phyloP scores from a whole-genome alignment of 1,139 yeast genomes.

The Nakaseomyces glabratus region DNA sequence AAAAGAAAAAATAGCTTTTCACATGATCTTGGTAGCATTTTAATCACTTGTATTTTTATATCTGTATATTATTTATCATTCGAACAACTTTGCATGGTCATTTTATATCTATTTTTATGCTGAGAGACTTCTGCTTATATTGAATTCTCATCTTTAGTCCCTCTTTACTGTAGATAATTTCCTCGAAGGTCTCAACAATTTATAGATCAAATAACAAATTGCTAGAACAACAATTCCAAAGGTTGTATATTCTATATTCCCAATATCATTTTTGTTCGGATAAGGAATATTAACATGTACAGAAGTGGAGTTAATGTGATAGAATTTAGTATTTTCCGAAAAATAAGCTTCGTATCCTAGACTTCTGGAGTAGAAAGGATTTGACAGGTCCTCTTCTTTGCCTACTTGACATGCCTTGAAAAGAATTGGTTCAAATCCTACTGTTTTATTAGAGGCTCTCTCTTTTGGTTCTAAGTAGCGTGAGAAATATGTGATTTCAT shows the following conservation, averaged over 20 bases:
- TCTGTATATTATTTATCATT: no score
- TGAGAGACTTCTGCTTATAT: no score
- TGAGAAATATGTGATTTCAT: constrained; percentile 40
- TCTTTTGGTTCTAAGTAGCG: constrained; percentile 38
- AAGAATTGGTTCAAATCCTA: constrained; percentile 35
- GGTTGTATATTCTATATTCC: constrained; percentile 30
- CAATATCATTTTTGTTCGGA: constrained; percentile 28
- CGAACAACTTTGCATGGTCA: no score
- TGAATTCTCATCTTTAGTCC: no score
- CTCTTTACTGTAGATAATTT: no score
- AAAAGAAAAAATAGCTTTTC: constrained; percentile 23
- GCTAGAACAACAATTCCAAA: constrained; percentile 10
- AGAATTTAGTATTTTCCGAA: constrained; percentile 38
- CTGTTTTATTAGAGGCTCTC: constrained; percentile 17
- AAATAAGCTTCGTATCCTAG: constrained; percentile 40
- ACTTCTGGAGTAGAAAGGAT: constrained; percentile 33
- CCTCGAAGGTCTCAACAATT: background rate
- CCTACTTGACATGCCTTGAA: constrained; percentile 42
- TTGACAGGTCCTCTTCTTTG: constrained; percentile 22
- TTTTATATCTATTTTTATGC: no score
- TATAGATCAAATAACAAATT: background rate
- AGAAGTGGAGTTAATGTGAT: constrained; percentile 25
- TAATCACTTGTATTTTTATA: background rate
- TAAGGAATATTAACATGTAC: constrained; percentile 33
- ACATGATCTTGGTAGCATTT: background rate